Conservation (phyloP, 2,329 filamentous ascomycete species). For the Colletotrichum higginsianum region DNA sequence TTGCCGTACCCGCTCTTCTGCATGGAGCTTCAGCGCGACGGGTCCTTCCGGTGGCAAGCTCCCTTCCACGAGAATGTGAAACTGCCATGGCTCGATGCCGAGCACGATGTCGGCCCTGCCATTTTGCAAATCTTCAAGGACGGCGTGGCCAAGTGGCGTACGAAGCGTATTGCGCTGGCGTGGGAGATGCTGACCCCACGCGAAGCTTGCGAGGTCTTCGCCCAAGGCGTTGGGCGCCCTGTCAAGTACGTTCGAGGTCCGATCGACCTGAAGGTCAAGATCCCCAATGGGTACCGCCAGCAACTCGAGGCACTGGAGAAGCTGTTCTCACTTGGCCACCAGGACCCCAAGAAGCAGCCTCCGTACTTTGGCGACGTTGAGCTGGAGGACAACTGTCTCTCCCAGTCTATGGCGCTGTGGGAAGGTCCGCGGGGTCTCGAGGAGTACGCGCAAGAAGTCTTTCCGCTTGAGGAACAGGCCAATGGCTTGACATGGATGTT, state of each 20-base stretch:
- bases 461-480: slow-evolving; percentile 93
- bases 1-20: slow-evolving; percentile 94
- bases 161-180: slow-evolving; percentile 83
- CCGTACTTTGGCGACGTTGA: slow-evolving; percentile 73
- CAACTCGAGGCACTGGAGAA: slow-evolving; percentile 82
- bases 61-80: slow-evolving; percentile 93
- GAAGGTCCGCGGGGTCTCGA: slow-evolving; percentile 91
- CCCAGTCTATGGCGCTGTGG: slow-evolving; percentile 87
- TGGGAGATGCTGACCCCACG: slow-evolving; percentile 90
- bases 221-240: slow-evolving; percentile 81
- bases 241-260: slow-evolving; percentile 84
- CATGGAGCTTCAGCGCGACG: slow-evolving; percentile 89
- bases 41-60: slow-evolving; percentile 92
- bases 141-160: slow-evolving; percentile 87
- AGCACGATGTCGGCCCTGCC: slow-evolving; percentile 94
- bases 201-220: slow-evolving; percentile 87
- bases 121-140: slow-evolving; percentile 97
- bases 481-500: slow-evolving; percentile 96
- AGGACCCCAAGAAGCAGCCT: slow-evolving; percentile 70
- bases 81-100: slow-evolving; percentile 94
- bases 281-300: slow-evolving; percentile 89
- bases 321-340: slow-evolving; percentile 67
- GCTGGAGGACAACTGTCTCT: slow-evolving; percentile 76
- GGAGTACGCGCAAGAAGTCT: slow-evolving; percentile 95
- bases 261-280: slow-evolving; percentile 87